Conservation (phyloP, 169 alveolate genomes). For the Plasmodium inui region DNA sequence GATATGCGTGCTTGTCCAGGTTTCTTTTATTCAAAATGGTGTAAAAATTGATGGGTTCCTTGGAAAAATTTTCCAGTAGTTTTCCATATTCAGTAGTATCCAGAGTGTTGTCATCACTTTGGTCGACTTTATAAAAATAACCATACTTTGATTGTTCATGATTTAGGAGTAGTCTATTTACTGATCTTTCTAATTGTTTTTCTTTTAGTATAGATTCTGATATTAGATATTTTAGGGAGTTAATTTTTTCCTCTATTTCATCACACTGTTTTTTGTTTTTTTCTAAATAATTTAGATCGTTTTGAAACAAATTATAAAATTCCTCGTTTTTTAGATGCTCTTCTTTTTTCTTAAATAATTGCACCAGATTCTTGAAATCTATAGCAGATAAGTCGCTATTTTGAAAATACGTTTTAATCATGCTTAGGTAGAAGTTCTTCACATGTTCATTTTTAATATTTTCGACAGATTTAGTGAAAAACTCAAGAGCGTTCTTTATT, state of each 20-base stretch:
- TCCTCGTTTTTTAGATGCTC: constrained; percentile 43
- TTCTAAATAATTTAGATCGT: constrained; percentile 60
- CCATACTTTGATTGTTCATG: constrained; percentile 72
- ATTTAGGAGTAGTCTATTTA: constrained; percentile 50
- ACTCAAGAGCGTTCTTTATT: constrained; percentile 10
- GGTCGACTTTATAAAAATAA: constrained; percentile 55
- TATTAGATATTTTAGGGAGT: constrained; percentile 48
- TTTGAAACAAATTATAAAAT: constrained; percentile 44
- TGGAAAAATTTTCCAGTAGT: constrained; percentile 61
- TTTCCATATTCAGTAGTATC: constrained; percentile 72
- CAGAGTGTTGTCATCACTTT: constrained; percentile 53
- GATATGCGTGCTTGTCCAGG: constrained; percentile 66
- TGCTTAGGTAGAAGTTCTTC: constrained; percentile 21
- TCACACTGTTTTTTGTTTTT: constrained; percentile 61
- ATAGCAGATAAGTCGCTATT: constrained; percentile 14
- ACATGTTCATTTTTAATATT: constrained; percentile 37
- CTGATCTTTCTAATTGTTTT: constrained; percentile 68
- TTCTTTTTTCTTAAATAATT: constrained; percentile 55
- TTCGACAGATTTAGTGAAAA: constrained; percentile 9
- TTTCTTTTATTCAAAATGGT: constrained; percentile 59
- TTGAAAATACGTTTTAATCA: constrained; percentile 32
- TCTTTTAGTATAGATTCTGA: constrained; percentile 67
- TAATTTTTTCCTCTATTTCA: constrained; percentile 58
- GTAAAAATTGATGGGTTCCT: constrained; percentile 56
- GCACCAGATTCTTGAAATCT: constrained; percentile 43